Percentiles rank a stretch among this genome's conserved stretches.
phyloP scores from a whole-genome alignment of 1,284 basidiomycete species.

The Austroboletus niveus region DNA sequence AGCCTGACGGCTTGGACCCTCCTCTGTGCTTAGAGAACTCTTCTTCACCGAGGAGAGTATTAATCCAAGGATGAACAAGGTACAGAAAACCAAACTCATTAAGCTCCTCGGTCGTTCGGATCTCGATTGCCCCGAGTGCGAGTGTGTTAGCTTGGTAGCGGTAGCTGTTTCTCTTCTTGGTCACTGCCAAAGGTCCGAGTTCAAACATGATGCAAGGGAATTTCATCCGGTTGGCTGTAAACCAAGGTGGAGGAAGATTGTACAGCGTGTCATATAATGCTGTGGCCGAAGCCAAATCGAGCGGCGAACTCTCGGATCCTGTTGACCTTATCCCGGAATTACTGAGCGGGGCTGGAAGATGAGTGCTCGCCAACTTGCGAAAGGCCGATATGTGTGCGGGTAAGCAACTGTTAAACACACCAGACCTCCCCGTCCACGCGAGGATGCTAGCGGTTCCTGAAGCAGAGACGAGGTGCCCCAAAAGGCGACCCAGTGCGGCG shows the following conservation, averaged over 20 bases:
- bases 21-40: no score
- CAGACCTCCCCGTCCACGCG: background rate
- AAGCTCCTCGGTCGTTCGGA: background rate
- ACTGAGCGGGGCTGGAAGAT: no score
- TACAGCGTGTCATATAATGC: background rate
- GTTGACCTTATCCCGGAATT: no score
- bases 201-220: background rate
- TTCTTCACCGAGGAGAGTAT: no score
- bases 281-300: background rate
- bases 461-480: no score
- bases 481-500: background rate
- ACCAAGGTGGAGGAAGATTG: background rate
- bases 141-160: background rate
- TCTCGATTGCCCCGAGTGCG: background rate
- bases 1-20: no score
- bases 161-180: fast-evolving
- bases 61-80: background rate
- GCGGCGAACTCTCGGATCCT: no score
- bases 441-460: background rate
- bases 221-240: background rate
- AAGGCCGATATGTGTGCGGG: background rate
- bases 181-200: background rate
- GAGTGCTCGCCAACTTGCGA: no score
- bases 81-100: background rate
- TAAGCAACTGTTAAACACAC: background rate